Percentiles rank a stretch among this genome's conserved stretches.
These are phyloP conservation scores for Vitellaria paradoxa DNA, from an alignment of 179 eudicot genomes.

Conservation along the genomic window DNA sequence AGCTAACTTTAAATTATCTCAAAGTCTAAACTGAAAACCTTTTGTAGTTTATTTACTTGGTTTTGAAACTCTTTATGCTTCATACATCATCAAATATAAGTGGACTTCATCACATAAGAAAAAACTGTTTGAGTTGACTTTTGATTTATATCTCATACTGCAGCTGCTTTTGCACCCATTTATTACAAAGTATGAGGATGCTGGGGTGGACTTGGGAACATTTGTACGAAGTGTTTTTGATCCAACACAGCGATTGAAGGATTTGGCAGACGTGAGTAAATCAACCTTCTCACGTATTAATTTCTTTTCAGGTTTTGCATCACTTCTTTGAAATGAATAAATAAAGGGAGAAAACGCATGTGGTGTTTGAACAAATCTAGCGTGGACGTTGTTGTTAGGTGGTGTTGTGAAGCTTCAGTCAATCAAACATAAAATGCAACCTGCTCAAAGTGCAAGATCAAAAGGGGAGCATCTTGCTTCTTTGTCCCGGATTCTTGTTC, in stretches of 20 bases:
- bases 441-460: not conserved
- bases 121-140: not conserved
- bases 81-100: not conserved
- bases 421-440: not conserved
- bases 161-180: conserved; percentile 96
- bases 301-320: not conserved
- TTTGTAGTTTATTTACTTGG: not conserved
- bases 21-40: not conserved
- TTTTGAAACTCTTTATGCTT: not conserved
- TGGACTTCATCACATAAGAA: not conserved
- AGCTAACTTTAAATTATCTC: conserved; percentile 4
- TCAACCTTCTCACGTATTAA: not conserved
- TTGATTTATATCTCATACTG: conserved; percentile 17
- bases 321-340: not conserved
- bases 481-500: not conserved
- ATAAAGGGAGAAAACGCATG: not conserved
- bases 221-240: conserved; percentile 75
- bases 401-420: not conserved
- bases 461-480: not conserved
- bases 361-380: not conserved
- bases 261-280: conserved; percentile 84
- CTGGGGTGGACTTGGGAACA: conserved; percentile 65
- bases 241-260: conserved; percentile 88
- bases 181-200: conserved; percentile 58
- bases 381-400: not conserved